Evolutionary conservation across 495 filamentous ascomycete species (phyloP), one percentile per base, ranked within the genome.

Genomic region (Penicillium egyptiacum): DNA sequence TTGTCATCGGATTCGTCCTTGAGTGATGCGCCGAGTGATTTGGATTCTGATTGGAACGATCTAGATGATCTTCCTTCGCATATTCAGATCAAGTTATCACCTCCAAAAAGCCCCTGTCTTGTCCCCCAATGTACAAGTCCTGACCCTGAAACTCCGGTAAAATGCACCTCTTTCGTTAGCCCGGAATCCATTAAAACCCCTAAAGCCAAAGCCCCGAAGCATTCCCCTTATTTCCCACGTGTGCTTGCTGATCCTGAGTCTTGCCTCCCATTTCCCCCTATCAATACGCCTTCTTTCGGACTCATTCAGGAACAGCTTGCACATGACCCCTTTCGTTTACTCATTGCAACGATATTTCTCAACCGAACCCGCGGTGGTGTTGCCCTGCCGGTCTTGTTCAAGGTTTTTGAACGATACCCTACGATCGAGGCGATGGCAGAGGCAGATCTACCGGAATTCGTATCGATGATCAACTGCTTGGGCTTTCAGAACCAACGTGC

Each of bases 241-340:
- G 31, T 62, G 6, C 69, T 76, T 9, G 71, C 69, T 6, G 79
- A 81, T 17, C 78, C 77, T 20, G 66, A 86, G 40, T 86, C 88
- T 0, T 83, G 81, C 61, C 81, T 88, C 11, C 87, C 86, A 7
- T 88, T 92, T 55, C 90, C 91, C 8, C 79, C 83, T 0, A 83
- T 92, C 39, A 74, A 81, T 23, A 72, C 80, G 1, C 66, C 77
- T 0, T 59, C 64, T 25, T 96, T 95, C 67, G 92, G 92, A 0
- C 78, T 96, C 16, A 82, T 95, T 35, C 92, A 96, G 73, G 92
- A 96, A 73, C 80, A 86, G 57, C 81, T 94, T 41, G 82, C 87
- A 3, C 66, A 77, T 52, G 73, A 87, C 45, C 88, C 90, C 1
- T 91, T 92, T 63, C 80, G 79, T 6, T 77, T 94, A 6, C 80